Evolutionary conservation across 345 rosid species (phyloP).

Genomic region (Dipteronia sinensis): DNA sequence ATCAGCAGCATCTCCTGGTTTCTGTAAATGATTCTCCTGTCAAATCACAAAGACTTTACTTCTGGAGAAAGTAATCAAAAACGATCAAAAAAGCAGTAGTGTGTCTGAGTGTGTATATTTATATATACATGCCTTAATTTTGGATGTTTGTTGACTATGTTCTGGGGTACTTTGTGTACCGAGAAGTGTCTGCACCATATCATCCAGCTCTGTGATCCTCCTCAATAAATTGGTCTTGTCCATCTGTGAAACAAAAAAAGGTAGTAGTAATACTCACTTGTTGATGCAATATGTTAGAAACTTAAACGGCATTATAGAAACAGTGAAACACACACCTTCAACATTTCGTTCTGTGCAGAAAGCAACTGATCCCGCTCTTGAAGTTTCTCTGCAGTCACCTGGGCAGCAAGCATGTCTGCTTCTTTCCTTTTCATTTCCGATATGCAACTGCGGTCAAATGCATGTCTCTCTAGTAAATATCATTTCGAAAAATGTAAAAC

Average conservation of each 20-base stretch:
- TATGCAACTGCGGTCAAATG: conserved; percentile 48
- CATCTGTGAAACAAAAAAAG: conserved; percentile 36
- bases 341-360: conserved; percentile 78
- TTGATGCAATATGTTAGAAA: background rate
- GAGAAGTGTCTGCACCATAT: conserved; percentile 45
- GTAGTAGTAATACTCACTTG: background rate
- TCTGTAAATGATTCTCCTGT: conserved; percentile 49
- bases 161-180: conserved; percentile 41
- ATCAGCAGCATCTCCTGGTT: conserved; percentile 39
- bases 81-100: background rate
- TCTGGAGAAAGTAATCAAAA: background rate
- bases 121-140: conserved; percentile 33
- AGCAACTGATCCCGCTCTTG: conserved; percentile 79
- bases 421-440: conserved; percentile 60
- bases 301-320: conserved; percentile 6
- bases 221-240: conserved; percentile 76
- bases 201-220: conserved; percentile 74
- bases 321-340: conserved; percentile 51
- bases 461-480: no score
- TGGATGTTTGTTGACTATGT: conserved; percentile 39
- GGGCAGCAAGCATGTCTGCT: conserved; percentile 61
- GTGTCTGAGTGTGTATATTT: no score
- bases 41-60: conserved; percentile 11
- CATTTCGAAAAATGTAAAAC: no score
- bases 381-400: conserved; percentile 67